Base-by-base conservation (phyloP, 129 eudicot species). In the Flaveria ramosissima region DNA sequence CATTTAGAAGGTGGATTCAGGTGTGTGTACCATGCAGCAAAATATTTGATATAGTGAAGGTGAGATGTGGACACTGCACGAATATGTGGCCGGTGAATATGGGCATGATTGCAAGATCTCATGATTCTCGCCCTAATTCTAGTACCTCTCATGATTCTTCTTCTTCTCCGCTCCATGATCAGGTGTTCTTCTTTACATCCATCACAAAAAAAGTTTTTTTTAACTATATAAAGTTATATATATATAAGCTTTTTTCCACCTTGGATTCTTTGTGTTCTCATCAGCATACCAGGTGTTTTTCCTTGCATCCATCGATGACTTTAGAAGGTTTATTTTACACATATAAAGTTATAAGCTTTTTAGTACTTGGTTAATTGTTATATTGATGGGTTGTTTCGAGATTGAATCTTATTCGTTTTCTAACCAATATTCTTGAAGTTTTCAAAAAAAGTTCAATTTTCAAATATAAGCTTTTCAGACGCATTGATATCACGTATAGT, bases 21-120 rank as follows among this genome's bases (percentile, higher is more conserved):
- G 98, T 93, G 81, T 86, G 92, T 90, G 96, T 93, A 36, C 98
- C 98, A 86, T 90, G 94, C 94, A 93, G 82, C 77, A 88, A 79
- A 83, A 80, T 90, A 80, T 83, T 83, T 48, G 98, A 93, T 74
- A 85, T 86, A 5, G 96, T 93, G 86, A 93, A 96, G 52, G 98
- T 93, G 66, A 90, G 95, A 82, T 93, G 96, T 53, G 98, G 94
- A 62, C 96, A 90, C 86, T 93, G 98, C 83, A 81, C 93, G 59
- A 90, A 90, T 84, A 85, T 93, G 74, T 90, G 92, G 95, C 82
- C 89, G 51, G 96, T 93, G 62, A 90, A 93, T 80, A 90, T 93
- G 96, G 98, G 78, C 74, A 90, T 39, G 96, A 77, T 81, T 32
- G 80, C 92, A 78, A 92, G 95, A 63, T 88, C 88, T 75, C 88